Evolutionary conservation across 306 rosid genomes (phyloP), one percentile per base, ranked within the genome.

Genomic region (Quercus glauca): DNA sequence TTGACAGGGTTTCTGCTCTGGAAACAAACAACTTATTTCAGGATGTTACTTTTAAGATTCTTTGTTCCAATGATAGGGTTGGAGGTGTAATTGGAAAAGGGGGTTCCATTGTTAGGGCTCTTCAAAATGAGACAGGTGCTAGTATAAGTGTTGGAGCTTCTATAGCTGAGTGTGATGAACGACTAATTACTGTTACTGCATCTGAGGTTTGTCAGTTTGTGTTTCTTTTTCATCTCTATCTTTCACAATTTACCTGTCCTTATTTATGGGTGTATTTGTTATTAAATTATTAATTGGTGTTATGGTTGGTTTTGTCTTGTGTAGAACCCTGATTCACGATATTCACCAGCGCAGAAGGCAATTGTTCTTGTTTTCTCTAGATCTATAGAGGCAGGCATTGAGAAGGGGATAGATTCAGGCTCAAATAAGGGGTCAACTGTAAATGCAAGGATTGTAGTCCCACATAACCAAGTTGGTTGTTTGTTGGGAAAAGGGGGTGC

Each of bases 81-180:
- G 99, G 99, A 69, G 98, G 96, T 80, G 87, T 95, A 45, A 95
- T 95, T 90, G 99, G 99, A 68, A 95, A 90, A 84, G 97, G 97
- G 31, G 99, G 98, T 65, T 69, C 83, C 75, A 89, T 95, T 83
- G 80, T 95, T 60, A 91, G 80, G 89, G 89, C 91, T 69, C 91
- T 95, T 79, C 97, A 95, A 84, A 91, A 83, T 84, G 99, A 95
- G 84, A 90, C 99, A 15, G 98, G 98, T 82, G 94, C 99, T 79
- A 77, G 83, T 26, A 84, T 95, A 81, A 90, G 86, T 79, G 80
- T 95, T 80, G 96, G 93, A 69, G 84, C 91, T 78, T 49, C 89
- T 19, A 76, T 90, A 76, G 87, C 86, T 56, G 94, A 90, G 20
- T 93, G 96, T 71, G 96, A 91, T 76, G 99, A 95, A 74, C 88